Evolutionary conservation across 108 stramenopile species (phyloP), one percentile per base, ranked within the genome.

Genomic region (Pseudonitzschia multiseries): DNA sequence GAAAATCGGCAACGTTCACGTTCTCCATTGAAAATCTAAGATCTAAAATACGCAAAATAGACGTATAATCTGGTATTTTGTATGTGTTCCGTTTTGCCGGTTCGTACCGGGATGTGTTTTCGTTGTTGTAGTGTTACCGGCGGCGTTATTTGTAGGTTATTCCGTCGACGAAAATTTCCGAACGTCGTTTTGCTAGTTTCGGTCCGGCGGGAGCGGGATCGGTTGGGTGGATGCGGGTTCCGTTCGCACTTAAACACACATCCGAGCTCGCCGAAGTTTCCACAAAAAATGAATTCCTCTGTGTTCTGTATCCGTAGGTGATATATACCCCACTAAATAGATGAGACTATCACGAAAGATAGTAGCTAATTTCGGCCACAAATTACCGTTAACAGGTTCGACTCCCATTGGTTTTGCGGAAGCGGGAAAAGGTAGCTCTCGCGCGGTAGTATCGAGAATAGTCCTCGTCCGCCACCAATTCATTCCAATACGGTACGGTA

Each of bases 201-300:
- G 50, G 20, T 8, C 24, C 24, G 24, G 54, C 24, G 54, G 26
- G 54, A 26, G 5, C 2, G 17, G 2, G 24, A 3, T 3, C 22
- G 24, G 10, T 24, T 22, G 4, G 24, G 1, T 26, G 54, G 17
- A 56, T 24, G 22, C 10, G 54, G 4, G 54, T 26, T 56, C 54
- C 54, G 54, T 56, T 56, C 54, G 20, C 22, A 24, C 10, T 1
- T 26, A 22, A 56, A 3, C 2, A 56, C 54, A 56, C 26, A 56
- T 56, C 54, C 54, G 54, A 56, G 54, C 24, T 56, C 54, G 54
- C 54, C 54, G 26, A 56, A 56, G 9, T 56, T 26, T 10, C 26
- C 21, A 22, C 54, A 56, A 21, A 56, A 22, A 56, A 56, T 36
- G 36, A 36, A 6, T 2, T 2, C 2, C 6, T 36, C 6, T 36